Evolutionary conservation across 805 yeast genomes (phyloP).

Genomic region (Hanseniaspora vineae): DNA sequence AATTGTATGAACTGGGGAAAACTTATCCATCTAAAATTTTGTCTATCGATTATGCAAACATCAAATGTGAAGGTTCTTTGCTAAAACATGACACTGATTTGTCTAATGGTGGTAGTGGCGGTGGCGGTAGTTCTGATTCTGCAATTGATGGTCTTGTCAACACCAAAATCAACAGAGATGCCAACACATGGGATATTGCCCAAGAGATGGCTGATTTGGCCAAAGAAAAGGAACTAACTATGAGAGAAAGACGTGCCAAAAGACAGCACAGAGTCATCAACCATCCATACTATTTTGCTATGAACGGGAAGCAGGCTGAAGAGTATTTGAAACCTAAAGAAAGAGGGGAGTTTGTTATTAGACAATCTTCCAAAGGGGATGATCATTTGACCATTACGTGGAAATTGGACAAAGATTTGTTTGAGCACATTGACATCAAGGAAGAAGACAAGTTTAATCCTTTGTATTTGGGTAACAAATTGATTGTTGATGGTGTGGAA

Average conservation of each 20-base stretch:
- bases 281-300: constrained; percentile 81
- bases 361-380: constrained; percentile 87
- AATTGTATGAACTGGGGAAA: constrained; percentile 48
- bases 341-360: constrained; percentile 83
- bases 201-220: constrained; percentile 58
- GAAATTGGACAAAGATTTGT: constrained; percentile 85
- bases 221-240: constrained; percentile 36
- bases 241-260: constrained; percentile 53
- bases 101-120: constrained; percentile 24
- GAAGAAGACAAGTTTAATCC: constrained; percentile 63
- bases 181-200: constrained; percentile 66
- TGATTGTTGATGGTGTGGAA: constrained; percentile 53
- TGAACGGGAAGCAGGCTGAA: constrained; percentile 81
- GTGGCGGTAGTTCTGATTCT: constrained; percentile 12
- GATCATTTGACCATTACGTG: constrained; percentile 88
- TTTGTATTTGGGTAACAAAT: constrained; percentile 39
- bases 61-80: constrained; percentile 65
- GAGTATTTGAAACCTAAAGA: constrained; percentile 78
- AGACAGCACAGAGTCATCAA: constrained; percentile 63
- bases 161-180: constrained; percentile 32
- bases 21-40: constrained; percentile 76
- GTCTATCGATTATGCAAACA: constrained; percentile 57
- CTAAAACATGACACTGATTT: constrained; percentile 48
- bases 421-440: constrained; percentile 80
- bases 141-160: constrained; percentile 14